These are phyloP conservation scores for Aschersonia sp. DNA, from an alignment of 2,329 filamentous ascomycete species.

Conservation along the genomic window DNA sequence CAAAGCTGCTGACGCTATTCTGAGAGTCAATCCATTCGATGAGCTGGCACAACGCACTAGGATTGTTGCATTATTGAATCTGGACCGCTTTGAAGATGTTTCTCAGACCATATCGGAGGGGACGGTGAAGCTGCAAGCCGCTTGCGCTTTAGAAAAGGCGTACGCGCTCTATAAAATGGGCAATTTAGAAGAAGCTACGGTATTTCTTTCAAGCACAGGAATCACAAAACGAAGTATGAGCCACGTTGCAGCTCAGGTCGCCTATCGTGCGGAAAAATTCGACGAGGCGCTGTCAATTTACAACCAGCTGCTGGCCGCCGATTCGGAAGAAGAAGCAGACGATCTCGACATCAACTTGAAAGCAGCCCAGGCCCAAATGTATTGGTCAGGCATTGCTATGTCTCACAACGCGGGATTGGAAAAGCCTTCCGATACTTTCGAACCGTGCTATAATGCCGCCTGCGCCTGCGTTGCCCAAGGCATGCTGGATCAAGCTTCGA, in stretches of 20 bases:
- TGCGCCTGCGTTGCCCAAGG: conserved; percentile 58
- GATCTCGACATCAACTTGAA: conserved; percentile 66
- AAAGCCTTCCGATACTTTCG: conserved; percentile 56
- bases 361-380: conserved; percentile 57
- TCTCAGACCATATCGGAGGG: conserved; percentile 52
- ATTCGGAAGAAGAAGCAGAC: conserved; percentile 47
- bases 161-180: conserved; percentile 79
- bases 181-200: conserved; percentile 49
- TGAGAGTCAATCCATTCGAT: conserved; percentile 46
- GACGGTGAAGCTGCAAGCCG: conserved; percentile 43
- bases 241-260: conserved; percentile 50
- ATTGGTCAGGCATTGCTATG: conserved; percentile 45
- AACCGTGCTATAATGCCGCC: conserved; percentile 69
- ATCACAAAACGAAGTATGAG: conserved; percentile 20
- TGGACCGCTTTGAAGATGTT: conserved; percentile 71
- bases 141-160: conserved; percentile 53
- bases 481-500: conserved; percentile 47
- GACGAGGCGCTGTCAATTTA: conserved; percentile 51
- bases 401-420: conserved; percentile 33
- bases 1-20: conserved; percentile 43
- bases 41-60: conserved; percentile 51
- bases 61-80: conserved; percentile 61
- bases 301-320: conserved; percentile 33
- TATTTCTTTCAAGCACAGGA: conserved; percentile 19
- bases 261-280: conserved; percentile 65